Percentiles rank a stretch among this genome's conserved stretches.
These are phyloP conservation scores for Sphaerostilbella broomeana DNA, from an alignment of 2,329 filamentous ascomycete species.

Conservation along the genomic window DNA sequence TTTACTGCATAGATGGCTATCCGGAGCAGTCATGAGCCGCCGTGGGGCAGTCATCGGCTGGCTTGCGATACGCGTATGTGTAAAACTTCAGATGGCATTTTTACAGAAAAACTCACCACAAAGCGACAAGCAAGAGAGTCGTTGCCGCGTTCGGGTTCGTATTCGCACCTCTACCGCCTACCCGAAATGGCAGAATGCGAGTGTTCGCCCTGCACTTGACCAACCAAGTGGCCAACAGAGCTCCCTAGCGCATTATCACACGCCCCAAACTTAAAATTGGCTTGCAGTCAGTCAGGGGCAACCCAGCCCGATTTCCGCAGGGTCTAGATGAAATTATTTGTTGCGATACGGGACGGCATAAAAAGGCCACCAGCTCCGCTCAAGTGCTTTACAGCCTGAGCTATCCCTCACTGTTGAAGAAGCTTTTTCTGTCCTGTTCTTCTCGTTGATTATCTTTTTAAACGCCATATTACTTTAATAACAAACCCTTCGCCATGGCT, in stretches of 20 bases:
- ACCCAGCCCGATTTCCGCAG: slow-evolving; percentile 2
- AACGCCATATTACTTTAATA: neutral
- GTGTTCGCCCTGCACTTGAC: neutral
- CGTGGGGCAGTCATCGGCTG: too few relatives aligned
- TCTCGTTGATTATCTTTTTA: slow-evolving; percentile 1
- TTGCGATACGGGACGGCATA: slow-evolving; percentile 8
- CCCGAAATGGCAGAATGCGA: slow-evolving; percentile 9
- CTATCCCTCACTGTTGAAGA: neutral
- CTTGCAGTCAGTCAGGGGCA: slow-evolving; percentile 10
- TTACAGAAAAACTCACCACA: too few relatives aligned
- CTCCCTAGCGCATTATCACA: slow-evolving; percentile 10
- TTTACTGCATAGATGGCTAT: too few relatives aligned
- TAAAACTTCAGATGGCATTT: too few relatives aligned
- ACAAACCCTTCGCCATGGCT: slow-evolving; percentile 14
- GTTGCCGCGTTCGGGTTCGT: slow-evolving; percentile 21
- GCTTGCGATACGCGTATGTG: too few relatives aligned
- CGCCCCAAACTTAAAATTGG: slow-evolving; percentile 13
- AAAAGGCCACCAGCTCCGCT: slow-evolving; percentile 10
- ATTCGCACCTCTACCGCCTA: slow-evolving; percentile 23
- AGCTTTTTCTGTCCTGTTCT: slow-evolving; percentile 2
- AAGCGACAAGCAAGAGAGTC: slow-evolving; percentile 3
- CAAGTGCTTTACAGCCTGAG: neutral
- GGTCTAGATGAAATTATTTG: slow-evolving; percentile 2
- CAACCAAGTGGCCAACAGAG: slow-evolving; percentile 6
- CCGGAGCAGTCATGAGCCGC: too few relatives aligned